phyloP scores from a whole-genome alignment of 192 early-diverging fungal species.

The Coemansia pectinata region DNA sequence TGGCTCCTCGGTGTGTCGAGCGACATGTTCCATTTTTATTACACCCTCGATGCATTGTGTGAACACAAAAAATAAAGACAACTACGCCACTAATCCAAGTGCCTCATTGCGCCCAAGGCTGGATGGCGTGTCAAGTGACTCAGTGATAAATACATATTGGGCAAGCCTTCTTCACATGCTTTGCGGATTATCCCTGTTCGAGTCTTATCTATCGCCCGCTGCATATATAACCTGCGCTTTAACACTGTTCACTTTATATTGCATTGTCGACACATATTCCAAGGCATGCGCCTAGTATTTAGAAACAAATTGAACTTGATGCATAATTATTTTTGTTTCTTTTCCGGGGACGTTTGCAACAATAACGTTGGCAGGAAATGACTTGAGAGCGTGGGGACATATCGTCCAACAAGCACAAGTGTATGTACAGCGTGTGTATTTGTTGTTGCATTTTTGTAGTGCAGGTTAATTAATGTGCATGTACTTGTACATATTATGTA shows the following conservation, averaged over 20 bases:
- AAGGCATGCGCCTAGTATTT: neutral
- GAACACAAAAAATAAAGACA: neutral
- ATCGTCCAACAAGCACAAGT: neutral
- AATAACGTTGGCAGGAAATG: neutral
- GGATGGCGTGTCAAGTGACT: conserved; percentile 1
- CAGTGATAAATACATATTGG: neutral
- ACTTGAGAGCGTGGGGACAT: neutral
- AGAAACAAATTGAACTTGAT: neutral
- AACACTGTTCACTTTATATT: neutral
- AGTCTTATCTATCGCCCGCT: neutral
- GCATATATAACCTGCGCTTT: neutral
- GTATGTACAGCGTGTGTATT: neutral
- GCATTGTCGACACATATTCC: neutral
- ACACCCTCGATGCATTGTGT: neutral
- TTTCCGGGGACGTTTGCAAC: neutral
- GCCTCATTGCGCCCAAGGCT: neutral
- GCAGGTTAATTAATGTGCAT: neutral
- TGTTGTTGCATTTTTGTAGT: neutral
- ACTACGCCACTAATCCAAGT: neutral
- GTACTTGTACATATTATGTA: neutral
- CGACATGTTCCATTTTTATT: neutral
- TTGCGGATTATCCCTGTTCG: neutral
- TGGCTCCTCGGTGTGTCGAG: neutral
- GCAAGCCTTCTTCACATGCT: neutral
- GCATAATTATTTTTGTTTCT: neutral